A percentile compares a stretch with the other conserved stretches of the same genome.
These are phyloP conservation scores for Cryptococcus hybrid DNA, from an alignment of 1,284 basidiomycete species.

Conservation along the genomic window DNA sequence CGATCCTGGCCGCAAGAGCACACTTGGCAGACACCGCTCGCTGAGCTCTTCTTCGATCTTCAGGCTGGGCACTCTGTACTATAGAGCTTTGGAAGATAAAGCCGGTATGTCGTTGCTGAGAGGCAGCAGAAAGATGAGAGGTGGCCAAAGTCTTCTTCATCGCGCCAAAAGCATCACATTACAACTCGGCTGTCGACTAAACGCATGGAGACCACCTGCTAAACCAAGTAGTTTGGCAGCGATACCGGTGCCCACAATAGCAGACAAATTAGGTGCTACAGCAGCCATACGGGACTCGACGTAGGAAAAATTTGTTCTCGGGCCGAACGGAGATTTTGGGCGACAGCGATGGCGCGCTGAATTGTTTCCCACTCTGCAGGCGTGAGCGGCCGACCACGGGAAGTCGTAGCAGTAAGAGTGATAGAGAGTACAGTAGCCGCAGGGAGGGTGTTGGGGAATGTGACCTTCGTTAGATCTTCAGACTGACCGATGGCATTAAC, in stretches of 20 bases:
- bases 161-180: slow-evolving; percentile 95
- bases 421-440: slow-evolving; percentile 96
- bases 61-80: slow-evolving; percentile 80
- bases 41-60: slow-evolving; percentile 89
- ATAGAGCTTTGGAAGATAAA: slow-evolving; percentile 94
- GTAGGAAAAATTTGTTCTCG: slow-evolving; percentile 94
- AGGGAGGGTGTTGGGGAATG: slow-evolving; percentile 75
- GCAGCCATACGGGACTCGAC: slow-evolving; percentile 99
- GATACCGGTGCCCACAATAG: slow-evolving; percentile 96
- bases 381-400: slow-evolving; percentile 67
- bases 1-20: slow-evolving; percentile 87
- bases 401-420: slow-evolving; percentile 90
- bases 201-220: slow-evolving; percentile 84
- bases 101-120: slow-evolving; percentile 88
- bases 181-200: slow-evolving; percentile 93
- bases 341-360: slow-evolving; percentile 80
- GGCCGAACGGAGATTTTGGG: slow-evolving; percentile 80
- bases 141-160: slow-evolving; percentile 78
- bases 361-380: slow-evolving; percentile 76
- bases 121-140: slow-evolving; percentile 64
- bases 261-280: slow-evolving; percentile 95
- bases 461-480: slow-evolving; percentile 77
- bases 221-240: slow-evolving; percentile 97
- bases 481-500: slow-evolving; percentile 86
- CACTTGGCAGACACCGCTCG: slow-evolving; percentile 80